These are phyloP conservation scores for Cytospora leucostoma DNA, from an alignment of 2,329 filamentous ascomycete genomes.

Conservation along the genomic window DNA sequence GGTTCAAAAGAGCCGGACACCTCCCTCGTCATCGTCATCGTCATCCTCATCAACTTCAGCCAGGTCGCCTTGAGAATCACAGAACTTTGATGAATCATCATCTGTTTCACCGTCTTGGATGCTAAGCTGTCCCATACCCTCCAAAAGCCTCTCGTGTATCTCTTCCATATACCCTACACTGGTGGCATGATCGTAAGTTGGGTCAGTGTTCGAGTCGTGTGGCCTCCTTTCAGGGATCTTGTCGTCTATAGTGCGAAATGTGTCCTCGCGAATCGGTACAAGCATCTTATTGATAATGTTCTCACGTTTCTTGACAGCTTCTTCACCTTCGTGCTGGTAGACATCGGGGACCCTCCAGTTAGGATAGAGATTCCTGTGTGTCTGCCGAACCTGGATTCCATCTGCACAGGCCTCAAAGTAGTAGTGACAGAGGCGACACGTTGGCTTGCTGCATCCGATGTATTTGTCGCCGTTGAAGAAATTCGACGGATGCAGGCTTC, in stretches of 20 bases:
- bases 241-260: constrained; percentile 34
- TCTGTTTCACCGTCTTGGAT: not conserved
- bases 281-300: constrained; percentile 35
- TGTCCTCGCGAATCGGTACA: constrained; percentile 34
- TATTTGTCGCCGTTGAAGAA: constrained; percentile 41
- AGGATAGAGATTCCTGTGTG: constrained; percentile 43
- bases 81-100: not conserved
- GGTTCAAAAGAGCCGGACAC: not conserved
- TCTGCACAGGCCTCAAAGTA: constrained; percentile 38
- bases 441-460: constrained; percentile 45
- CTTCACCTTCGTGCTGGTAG: constrained; percentile 18
- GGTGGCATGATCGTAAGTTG: constrained; percentile 9
- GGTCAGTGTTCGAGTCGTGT: constrained; percentile 38
- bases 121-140: not conserved
- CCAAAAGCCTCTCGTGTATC: not conserved
- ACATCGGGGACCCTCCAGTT: constrained; percentile 43
- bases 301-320: constrained; percentile 25
- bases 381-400: constrained; percentile 34
- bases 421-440: constrained; percentile 42
- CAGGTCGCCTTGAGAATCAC: not conserved
- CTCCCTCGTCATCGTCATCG: constrained; percentile 2
- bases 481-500: not conserved
- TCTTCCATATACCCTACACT: not conserved
- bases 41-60: not conserved
- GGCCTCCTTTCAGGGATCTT: constrained; percentile 33